Evolutionary conservation across 306 rosid species (phyloP), one percentile per base, ranked within the genome.

Genomic region (Ormosia semicastrata): DNA sequence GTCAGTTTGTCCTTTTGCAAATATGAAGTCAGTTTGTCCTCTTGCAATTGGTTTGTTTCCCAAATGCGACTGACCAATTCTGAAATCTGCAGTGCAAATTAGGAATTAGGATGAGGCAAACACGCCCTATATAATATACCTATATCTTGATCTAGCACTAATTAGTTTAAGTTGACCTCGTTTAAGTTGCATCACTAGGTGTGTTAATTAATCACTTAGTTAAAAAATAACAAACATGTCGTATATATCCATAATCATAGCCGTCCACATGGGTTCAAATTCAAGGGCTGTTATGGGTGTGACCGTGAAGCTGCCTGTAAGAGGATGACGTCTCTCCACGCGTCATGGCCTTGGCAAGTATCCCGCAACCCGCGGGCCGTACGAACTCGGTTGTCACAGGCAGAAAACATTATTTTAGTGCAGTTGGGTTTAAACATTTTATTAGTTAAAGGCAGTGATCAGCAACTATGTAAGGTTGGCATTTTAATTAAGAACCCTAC

Each of bases 341-440:
- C 62, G 77, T 80, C 59, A 73, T 57, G 49, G 15, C 29, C 7
- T 15, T 57, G 63, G 83, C 83, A 79, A 64, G 79, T 71, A 74
- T 77, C 86, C 54, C 49, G 80, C 78, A 83, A 81, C 84, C 43
- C 54, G 83, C 85, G 85, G 75, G 75, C 40, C 40, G 34, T 13
- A 74, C 59, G 66, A 72, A 41, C 69, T 58, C 32, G 69, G 13
- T 36, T 41, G 47, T 85, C 71, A 74, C 37, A 49, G 63, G 62
- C 41, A 69, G 13, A 15, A 29, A 32, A 15, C 6, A 41, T 54
- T 74, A 76, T 49, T 60, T 40, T 82, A 76, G 8, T 76, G 7
- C 69, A 30, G 14, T 24, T 54, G 54, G 15, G 17, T 52, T 39
- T 69, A 62, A 73, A 72, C 72, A 75, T 46, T 50, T 13, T 46